These are phyloP conservation scores for Aspergillus spinulosporus DNA, from an alignment of 2,329 filamentous ascomycete species.

Conservation along the genomic window DNA sequence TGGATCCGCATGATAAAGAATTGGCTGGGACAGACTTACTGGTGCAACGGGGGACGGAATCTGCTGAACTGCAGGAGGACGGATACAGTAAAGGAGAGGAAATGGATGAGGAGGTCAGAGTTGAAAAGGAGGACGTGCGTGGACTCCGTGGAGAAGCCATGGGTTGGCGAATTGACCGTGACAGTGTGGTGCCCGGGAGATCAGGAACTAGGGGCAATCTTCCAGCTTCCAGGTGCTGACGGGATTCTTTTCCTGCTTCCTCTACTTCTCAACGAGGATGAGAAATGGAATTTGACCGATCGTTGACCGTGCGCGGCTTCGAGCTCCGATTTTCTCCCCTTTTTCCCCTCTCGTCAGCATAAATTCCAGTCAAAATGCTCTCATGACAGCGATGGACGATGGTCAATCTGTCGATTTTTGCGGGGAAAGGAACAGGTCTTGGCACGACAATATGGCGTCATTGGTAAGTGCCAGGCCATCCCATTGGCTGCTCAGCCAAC, in stretches of 20 bases:
- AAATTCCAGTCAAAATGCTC: not conserved
- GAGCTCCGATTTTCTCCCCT: no score
- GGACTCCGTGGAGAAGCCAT: conserved; percentile 17
- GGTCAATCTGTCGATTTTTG: conserved; percentile 2
- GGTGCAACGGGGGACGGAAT: conserved; percentile 21
- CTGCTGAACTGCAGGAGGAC: conserved; percentile 34
- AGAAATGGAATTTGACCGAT: not conserved
- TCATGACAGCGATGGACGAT: not conserved
- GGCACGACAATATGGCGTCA: conserved; percentile 22
- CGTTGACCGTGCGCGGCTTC: no score
- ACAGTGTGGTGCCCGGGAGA: conserved; percentile 3
- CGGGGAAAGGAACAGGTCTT: conserved; percentile 7
- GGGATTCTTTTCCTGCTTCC: not conserved
- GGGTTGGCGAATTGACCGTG: conserved; percentile 1
- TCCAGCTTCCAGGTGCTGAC: not conserved
- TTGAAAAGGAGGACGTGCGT: conserved; percentile 15
- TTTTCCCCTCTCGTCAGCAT: not conserved
- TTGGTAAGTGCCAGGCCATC: conserved; percentile 1
- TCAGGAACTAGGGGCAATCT: conserved; percentile 4
- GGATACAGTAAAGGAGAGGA: conserved; percentile 32
- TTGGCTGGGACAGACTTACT: conserved; percentile 15
- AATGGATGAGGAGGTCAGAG: conserved; percentile 22
- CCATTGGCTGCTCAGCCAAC: conserved; percentile 5
- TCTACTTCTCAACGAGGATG: not conserved
- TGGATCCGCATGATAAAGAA: not conserved